Percentiles rank a stretch among this genome's conserved stretches.
Conservation (phyloP, 2,329 filamentous ascomycete genomes). For the Pseudocercospora eumusae region DNA sequence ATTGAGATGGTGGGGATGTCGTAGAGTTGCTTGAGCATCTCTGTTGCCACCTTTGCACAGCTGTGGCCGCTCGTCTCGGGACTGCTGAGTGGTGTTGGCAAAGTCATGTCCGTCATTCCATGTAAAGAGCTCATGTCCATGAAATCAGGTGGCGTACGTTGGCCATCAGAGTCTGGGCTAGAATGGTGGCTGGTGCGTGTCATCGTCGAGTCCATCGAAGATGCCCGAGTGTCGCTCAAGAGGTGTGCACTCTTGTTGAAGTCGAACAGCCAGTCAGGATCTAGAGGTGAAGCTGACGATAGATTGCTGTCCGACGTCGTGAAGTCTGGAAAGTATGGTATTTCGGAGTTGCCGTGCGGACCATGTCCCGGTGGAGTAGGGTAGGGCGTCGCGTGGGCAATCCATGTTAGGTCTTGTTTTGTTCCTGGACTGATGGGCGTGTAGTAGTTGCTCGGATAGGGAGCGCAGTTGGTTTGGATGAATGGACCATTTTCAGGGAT, state of each 20-base stretch:
- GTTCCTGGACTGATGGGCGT: constrained; percentile 5
- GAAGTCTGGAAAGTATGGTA: constrained; percentile 20
- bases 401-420: constrained; percentile 19
- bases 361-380: constrained; percentile 22
- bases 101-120: constrained; percentile 8
- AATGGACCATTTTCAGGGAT: constrained; percentile 7
- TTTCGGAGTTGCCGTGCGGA: constrained; percentile 15
- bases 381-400: constrained; percentile 17
- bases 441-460: constrained; percentile 5
- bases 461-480: constrained; percentile 4
- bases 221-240: constrained; percentile 3
- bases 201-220: constrained; percentile 10
- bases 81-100: constrained; percentile 8
- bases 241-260: constrained; percentile 23
- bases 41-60: constrained; percentile 22
- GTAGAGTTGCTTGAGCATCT: constrained; percentile 24
- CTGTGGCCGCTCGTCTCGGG: constrained; percentile 11
- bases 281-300: constrained; percentile 16
- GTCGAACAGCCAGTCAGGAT: constrained; percentile 29
- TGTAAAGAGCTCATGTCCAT: constrained; percentile 7
- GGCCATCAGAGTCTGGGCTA: constrained; percentile 15
- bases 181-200: constrained; percentile 12
- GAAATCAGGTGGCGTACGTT: not conserved
- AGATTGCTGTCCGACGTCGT: constrained; percentile 14
- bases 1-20: constrained; percentile 21